Percentiles rank a stretch among this genome's conserved stretches.
Conservation (phyloP, 768 basidiomycete species). For the Tulasnella sp. region DNA sequence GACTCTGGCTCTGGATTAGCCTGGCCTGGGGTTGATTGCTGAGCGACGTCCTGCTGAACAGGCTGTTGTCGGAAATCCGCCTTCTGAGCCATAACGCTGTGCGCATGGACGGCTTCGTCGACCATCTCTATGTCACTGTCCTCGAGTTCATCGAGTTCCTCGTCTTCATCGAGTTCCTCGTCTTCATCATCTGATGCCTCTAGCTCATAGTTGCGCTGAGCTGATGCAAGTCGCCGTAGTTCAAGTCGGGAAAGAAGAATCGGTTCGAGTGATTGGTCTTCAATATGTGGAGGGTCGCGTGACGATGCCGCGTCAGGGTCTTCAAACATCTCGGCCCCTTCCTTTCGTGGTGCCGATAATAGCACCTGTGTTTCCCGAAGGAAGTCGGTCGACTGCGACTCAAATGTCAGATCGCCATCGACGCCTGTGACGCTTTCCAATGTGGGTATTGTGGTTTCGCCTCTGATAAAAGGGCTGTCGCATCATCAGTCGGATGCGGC, state of each 20-base stretch:
- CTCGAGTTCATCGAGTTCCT: background rate
- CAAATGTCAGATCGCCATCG: background rate
- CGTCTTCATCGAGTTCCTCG: background rate
- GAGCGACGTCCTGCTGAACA: background rate
- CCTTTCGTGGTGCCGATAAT: background rate
- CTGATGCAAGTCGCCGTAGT: background rate
- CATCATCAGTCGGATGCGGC: background rate
- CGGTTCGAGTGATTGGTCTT: background rate
- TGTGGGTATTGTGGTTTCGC: conserved; percentile 33
- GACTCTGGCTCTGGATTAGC: background rate
- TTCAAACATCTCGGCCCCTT: background rate
- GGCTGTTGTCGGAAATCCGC: background rate
- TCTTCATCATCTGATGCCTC: background rate
- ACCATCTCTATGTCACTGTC: background rate
- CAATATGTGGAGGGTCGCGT: background rate
- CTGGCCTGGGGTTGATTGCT: background rate
- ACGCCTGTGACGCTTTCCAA: conserved; percentile 32
- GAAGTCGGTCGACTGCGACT: background rate
- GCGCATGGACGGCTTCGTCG: background rate
- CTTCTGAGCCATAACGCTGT: background rate
- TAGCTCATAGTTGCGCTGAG: background rate
- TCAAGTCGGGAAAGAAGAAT: background rate
- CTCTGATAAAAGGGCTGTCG: conserved; percentile 43
- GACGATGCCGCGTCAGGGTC: background rate
- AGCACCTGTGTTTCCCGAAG: background rate